These are phyloP conservation scores for Sindora glabra DNA, from an alignment of 306 rosid species.

Conservation along the genomic window DNA sequence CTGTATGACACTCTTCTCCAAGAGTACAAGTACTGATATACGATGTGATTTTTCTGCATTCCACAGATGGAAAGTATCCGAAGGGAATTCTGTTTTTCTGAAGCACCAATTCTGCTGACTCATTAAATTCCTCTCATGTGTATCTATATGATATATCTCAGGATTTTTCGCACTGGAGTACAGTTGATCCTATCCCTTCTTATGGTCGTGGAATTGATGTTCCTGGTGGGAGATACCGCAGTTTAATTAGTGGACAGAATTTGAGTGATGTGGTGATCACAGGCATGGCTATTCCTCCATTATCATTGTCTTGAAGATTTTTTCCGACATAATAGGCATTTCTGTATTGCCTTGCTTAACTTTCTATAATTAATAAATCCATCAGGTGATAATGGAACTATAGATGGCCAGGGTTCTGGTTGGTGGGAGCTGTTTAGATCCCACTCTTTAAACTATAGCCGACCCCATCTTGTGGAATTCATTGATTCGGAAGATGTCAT, in stretches of 20 bases:
- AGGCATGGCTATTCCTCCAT: neutral
- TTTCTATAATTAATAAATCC: neutral
- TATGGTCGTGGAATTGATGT: constrained; percentile 32
- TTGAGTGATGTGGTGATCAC: constrained; percentile 29
- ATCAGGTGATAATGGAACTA: constrained; percentile 62
- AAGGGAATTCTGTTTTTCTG: neutral
- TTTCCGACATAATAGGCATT: too few species aligned
- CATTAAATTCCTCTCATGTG: neutral
- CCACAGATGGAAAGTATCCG: neutral
- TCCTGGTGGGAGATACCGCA: constrained; percentile 27
- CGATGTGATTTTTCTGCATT: neutral
- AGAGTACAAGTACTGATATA: neutral
- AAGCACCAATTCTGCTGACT: neutral
- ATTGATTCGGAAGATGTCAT: constrained; percentile 30
- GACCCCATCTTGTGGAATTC: constrained; percentile 63
- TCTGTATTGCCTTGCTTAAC: neutral
- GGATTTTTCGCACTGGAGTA: constrained; percentile 22
- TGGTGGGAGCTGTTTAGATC: too few species aligned
- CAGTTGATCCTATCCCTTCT: constrained; percentile 28
- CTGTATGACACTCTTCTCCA: neutral
- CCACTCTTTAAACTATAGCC: too few species aligned
- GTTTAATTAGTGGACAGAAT: constrained; percentile 26
- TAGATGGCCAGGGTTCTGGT: constrained; percentile 62
- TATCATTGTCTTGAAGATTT: too few species aligned
- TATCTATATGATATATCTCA: neutral